Evolutionary conservation across 129 eudicot genomes (phyloP).

Genomic region (Tagetes patula): DNA sequence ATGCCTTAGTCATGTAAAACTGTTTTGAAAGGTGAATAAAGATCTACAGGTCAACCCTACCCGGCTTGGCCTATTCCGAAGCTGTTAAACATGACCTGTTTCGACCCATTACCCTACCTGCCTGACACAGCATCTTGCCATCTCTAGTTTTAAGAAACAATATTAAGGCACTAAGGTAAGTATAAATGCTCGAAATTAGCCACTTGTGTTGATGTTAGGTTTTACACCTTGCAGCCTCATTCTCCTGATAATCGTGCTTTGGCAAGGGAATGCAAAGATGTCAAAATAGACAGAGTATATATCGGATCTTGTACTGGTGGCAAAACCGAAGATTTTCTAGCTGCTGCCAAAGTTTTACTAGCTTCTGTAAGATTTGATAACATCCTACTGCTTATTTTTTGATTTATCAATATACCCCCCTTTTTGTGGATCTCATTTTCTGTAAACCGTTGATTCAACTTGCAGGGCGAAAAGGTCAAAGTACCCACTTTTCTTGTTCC

Average conservation of each 20-base stretch:
- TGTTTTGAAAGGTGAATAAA: not conserved
- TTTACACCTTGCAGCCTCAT: slow-evolving; percentile 67
- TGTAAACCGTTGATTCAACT: slow-evolving; percentile 1
- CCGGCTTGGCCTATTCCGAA: not conserved
- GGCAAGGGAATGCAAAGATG: slow-evolving; percentile 98
- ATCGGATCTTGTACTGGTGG: slow-evolving; percentile 99
- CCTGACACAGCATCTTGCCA: not conserved
- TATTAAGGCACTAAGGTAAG: not conserved
- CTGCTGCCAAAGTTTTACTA: slow-evolving; percentile 86
- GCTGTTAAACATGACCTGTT: not conserved
- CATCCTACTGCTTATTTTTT: slow-evolving; percentile 15
- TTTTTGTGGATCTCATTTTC: not conserved
- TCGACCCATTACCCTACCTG: not conserved
- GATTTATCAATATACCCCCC: slow-evolving; percentile 10
- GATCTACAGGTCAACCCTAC: not conserved
- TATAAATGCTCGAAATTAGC: not conserved
- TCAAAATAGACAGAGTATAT: slow-evolving; percentile 92
- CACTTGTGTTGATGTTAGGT: not conserved
- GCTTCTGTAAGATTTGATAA: slow-evolving; percentile 61
- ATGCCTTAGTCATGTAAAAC: not conserved
- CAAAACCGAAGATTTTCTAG: slow-evolving; percentile 90
- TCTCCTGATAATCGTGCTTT: slow-evolving; percentile 96
- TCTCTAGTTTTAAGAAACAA: not conserved
- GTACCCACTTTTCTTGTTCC: slow-evolving; percentile 98
- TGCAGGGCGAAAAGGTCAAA: slow-evolving; percentile 91